Evolutionary conservation across 768 basidiomycete genomes (phyloP).

Genomic region (Xerocomellus chrysenteron): DNA sequence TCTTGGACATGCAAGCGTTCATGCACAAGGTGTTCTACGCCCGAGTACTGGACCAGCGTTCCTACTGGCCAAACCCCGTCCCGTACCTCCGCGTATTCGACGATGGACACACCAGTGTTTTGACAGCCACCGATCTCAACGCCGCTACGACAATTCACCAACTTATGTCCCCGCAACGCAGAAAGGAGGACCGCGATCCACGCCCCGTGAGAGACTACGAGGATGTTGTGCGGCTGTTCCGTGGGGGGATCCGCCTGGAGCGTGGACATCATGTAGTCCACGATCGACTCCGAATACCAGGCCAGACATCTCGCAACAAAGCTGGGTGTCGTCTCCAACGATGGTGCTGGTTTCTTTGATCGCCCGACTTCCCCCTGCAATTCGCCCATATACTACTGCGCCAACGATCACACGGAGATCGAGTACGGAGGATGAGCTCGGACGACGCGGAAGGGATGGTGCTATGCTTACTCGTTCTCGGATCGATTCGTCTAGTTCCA

Average conservation of each 20-base stretch:
- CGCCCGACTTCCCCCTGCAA: slow-evolving; percentile 48
- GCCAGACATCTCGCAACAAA: slow-evolving; percentile 49
- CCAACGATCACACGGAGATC: background rate
- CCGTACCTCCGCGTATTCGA: slow-evolving; percentile 48
- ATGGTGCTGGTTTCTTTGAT: slow-evolving; percentile 19
- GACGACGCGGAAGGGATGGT: background rate
- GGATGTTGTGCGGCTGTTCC: slow-evolving; percentile 37
- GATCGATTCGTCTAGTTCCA: slow-evolving; percentile 47
- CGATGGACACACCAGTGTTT: slow-evolving; percentile 46
- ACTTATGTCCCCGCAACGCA: slow-evolving; percentile 42
- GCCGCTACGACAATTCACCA: slow-evolving; percentile 36
- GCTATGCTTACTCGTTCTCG: slow-evolving; percentile 59
- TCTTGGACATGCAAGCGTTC: slow-evolving; percentile 34
- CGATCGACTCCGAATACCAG: slow-evolving; percentile 62
- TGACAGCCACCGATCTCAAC: slow-evolving; percentile 23
- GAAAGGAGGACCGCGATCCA: slow-evolving; percentile 56
- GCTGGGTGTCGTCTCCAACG: slow-evolving; percentile 28
- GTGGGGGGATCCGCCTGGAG: slow-evolving; percentile 27
- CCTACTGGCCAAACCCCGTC: slow-evolving; percentile 27
- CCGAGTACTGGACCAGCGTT: slow-evolving; percentile 51
- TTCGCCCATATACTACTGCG: slow-evolving; percentile 55
- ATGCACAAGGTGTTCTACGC: slow-evolving; percentile 49
- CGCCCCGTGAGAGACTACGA: slow-evolving; percentile 69
- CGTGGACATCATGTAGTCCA: slow-evolving; percentile 26
- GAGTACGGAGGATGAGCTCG: background rate